Base-by-base conservation (phyloP, 352 stramenopile genomes). In the Phytopythium cucurbitacearum region DNA sequence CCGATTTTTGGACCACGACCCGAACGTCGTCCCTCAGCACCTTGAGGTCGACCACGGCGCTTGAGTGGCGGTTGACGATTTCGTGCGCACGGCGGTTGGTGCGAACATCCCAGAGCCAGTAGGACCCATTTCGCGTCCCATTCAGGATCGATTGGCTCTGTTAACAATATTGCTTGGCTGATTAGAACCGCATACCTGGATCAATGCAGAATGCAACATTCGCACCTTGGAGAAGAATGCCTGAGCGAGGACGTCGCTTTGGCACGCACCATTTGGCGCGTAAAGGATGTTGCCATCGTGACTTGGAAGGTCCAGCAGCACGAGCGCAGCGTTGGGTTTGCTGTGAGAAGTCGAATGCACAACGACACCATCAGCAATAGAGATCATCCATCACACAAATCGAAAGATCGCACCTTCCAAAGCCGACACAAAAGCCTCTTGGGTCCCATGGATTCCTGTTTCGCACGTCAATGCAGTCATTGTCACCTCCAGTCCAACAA, bases 21-120 rank as follows among this genome's bases (percentile, higher is more conserved):
- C 63, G 60, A 13, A 61, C 40, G 40, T 63, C 64, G 50, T 86
- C 75, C 7, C 51, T 59, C 12, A 89, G 53, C 32, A 79, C 44
- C 35, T 79, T 60, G 8, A 85, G 40, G 48, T 76, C 65, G 4
- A 75, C 36, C 48, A 80, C 47, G 33, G 67, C 62, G 7, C 43
- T 57, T 34, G 47, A 35, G 16, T 34, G 10, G n/a, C 51, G 21
- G 40, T 12, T 13, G 40, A 21, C 9, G 13, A 53, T 36, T 34
- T 70, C 62, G 6, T 64, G 50, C 0, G 51, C 51, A 1, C 62
- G 62, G 7, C 58, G 40, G 16, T 34, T 46, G 4, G 59, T 40
- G 36, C 74, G 74, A 15, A 78, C 46, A 40, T 85, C 74, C 74
- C 74, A 85, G 6, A 76, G 61, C 74, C 74, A 85, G 13, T 65